These are phyloP conservation scores for Sporothrix euskadiensis DNA, from an alignment of 2,329 filamentous ascomycete genomes.

Conservation along the genomic window DNA sequence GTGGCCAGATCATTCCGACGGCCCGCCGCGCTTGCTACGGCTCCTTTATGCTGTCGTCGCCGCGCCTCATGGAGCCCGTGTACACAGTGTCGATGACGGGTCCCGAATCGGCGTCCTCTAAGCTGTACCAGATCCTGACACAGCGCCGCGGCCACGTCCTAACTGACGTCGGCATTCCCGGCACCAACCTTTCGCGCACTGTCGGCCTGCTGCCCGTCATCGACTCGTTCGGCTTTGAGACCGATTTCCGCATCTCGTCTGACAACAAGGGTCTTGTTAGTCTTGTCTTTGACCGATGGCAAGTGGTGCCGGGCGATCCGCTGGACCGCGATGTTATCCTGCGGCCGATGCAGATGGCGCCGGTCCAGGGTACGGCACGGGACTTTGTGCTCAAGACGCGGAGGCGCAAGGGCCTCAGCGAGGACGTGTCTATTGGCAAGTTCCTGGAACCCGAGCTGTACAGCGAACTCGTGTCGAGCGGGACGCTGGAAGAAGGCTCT, in stretches of 20 bases:
- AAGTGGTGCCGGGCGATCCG: conserved; percentile 91
- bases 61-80: conserved; percentile 93
- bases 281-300: conserved; percentile 94
- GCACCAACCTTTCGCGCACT: conserved; percentile 90
- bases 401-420: conserved; percentile 86
- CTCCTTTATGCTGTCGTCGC: conserved; percentile 95
- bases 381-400: conserved; percentile 98
- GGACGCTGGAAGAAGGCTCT: conserved; percentile 67
- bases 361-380: conserved; percentile 82
- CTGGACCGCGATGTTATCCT: conserved; percentile 83
- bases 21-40: conserved; percentile 90
- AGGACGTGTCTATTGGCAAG: conserved; percentile 93
- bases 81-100: conserved; percentile 93
- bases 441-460: conserved; percentile 96
- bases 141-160: conserved; percentile 88
- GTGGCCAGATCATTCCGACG: conserved; percentile 96
- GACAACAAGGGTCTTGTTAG: conserved; percentile 89
- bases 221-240: conserved; percentile 97
- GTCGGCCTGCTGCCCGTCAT: conserved; percentile 92
- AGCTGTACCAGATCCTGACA: conserved; percentile 88
- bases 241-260: conserved; percentile 92
- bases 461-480: conserved; percentile 82
- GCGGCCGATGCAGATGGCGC: conserved; percentile 81
- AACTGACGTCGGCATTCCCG: conserved; percentile 89
- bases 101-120: conserved; percentile 82